Evolutionary conservation across 371 early-diverging fungal species (phyloP).

Genomic region (Dichotomocladium elegans): DNA sequence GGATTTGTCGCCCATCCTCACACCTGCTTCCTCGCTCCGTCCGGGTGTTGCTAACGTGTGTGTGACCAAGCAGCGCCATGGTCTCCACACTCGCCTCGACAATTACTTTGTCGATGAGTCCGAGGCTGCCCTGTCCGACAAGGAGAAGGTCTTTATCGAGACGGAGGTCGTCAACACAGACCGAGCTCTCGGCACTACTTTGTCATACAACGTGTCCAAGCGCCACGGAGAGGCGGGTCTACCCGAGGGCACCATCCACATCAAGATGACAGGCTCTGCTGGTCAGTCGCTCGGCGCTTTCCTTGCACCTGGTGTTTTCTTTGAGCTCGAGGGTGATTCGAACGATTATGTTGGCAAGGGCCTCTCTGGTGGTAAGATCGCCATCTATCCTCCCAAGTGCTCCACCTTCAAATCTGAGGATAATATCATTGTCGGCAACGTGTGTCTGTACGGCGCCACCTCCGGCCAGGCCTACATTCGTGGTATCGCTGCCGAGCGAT

Average conservation of each 20-base stretch:
- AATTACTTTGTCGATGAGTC: conserved; percentile 73
- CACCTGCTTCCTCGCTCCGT: conserved; percentile 83
- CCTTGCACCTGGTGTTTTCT: conserved; percentile 81
- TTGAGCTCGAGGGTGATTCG: conserved; percentile 93
- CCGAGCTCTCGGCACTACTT: conserved; percentile 87
- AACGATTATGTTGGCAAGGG: conserved; percentile 98
- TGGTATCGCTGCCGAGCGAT: conserved; percentile 97
- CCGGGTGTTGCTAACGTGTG: conserved; percentile 84
- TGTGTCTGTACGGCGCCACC: conserved; percentile 95
- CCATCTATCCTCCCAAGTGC: conserved; percentile 83
- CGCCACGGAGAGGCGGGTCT: conserved; percentile 80
- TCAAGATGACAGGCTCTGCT: conserved; percentile 85
- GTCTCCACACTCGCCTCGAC: conserved; percentile 58
- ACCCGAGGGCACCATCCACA: conserved; percentile 78
- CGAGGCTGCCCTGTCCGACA: conserved; percentile 61
- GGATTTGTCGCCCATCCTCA: conserved; percentile 83
- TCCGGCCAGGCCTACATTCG: conserved; percentile 86
- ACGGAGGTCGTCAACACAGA: conserved; percentile 90
- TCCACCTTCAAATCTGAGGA: conserved; percentile 74
- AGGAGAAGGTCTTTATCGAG: conserved; percentile 57
- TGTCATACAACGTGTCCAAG: conserved; percentile 86
- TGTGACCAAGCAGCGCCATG: conserved; percentile 82
- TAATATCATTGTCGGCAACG: conserved; percentile 94
- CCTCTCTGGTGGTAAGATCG: conserved; percentile 85
- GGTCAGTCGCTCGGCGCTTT: conserved; percentile 96